A percentile compares a stretch with the other conserved stretches of the same genome.
Conservation (phyloP, 257 asterid species). For the Lycium barbarum region DNA sequence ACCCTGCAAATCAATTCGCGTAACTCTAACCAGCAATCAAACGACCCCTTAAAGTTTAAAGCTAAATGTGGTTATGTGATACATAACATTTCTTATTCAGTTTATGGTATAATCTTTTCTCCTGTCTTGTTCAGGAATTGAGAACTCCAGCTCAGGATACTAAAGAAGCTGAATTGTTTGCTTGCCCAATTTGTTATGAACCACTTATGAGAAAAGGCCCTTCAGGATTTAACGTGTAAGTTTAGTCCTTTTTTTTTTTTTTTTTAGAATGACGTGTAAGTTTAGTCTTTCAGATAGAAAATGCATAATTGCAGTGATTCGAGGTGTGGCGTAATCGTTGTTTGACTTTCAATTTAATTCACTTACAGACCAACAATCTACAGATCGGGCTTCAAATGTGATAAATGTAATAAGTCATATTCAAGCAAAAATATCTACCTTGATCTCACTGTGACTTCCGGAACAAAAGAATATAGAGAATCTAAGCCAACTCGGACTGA, state of each 20-base stretch:
- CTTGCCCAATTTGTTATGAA: slow-evolving; percentile 91
- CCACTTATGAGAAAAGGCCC: slow-evolving; percentile 92
- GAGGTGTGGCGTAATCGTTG: neutral
- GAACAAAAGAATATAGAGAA: slow-evolving; percentile 81
- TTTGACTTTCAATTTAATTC: slow-evolving; percentile 28
- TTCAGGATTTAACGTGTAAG: slow-evolving; percentile 91
- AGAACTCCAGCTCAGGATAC: slow-evolving; percentile 44
- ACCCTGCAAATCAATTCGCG: no score
- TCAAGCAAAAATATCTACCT: slow-evolving; percentile 88
- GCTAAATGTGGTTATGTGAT: slow-evolving; percentile 2
- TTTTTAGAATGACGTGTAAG: slow-evolving; percentile 57
- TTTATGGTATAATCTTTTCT: neutral
- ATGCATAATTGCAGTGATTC: neutral
- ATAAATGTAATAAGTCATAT: slow-evolving; percentile 79
- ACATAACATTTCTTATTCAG: neutral
- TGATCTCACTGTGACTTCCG: slow-evolving; percentile 93
- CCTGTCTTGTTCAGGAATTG: slow-evolving; percentile 56
- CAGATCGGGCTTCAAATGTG: slow-evolving; percentile 90
- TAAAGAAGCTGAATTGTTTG: slow-evolving; percentile 65
- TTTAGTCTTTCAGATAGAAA: slow-evolving; percentile 28
- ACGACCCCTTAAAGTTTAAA: neutral
- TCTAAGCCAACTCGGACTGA: slow-evolving; percentile 81
- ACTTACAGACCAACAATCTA: slow-evolving; percentile 88
- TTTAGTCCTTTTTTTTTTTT: neutral
- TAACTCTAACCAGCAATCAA: no score